Evolutionary conservation across 2,329 filamentous ascomycete species (phyloP).

Genomic region (Apiospora aurea): DNA sequence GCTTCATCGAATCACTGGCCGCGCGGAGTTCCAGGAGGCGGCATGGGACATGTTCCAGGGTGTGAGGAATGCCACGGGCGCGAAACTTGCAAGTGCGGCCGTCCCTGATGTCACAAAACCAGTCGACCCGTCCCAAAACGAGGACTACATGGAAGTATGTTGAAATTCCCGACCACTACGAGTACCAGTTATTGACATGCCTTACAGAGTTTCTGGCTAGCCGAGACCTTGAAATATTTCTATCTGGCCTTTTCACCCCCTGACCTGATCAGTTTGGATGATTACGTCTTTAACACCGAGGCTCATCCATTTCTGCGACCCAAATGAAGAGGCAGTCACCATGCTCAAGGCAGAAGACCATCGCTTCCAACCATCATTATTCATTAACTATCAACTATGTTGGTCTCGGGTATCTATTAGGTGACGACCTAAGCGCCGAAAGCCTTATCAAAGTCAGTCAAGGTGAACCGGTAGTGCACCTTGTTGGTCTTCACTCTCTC

Average conservation of each 20-base stretch:
- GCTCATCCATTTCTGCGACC: constrained; percentile 44
- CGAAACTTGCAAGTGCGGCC: constrained; percentile 37
- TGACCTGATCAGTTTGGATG: constrained; percentile 62
- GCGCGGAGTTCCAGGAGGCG: constrained; percentile 37
- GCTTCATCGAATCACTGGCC: constrained; percentile 42
- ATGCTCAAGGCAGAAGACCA: too few species aligned
- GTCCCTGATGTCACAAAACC: constrained; percentile 49
- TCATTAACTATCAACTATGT: not conserved
- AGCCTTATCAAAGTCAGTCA: constrained; percentile 72
- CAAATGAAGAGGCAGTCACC: not conserved
- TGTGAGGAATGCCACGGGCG: constrained; percentile 37
- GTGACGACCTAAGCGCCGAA: constrained; percentile 52
- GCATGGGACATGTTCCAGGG: constrained; percentile 43
- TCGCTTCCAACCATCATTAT: not conserved
- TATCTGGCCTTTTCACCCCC: constrained; percentile 58
- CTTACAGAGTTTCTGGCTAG: constrained; percentile 67
- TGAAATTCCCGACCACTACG: not conserved
- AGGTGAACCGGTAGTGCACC: constrained; percentile 74
- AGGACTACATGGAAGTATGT: constrained; percentile 51
- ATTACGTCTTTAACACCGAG: constrained; percentile 60
- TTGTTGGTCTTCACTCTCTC: constrained; percentile 70
- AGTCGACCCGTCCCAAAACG: constrained; percentile 50
- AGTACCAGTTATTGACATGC: not conserved
- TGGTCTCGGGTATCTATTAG: not conserved
- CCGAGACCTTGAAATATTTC: constrained; percentile 64